Evolutionary conservation across 257 asterid species (phyloP).

Genomic region (Primulina tabacum): DNA sequence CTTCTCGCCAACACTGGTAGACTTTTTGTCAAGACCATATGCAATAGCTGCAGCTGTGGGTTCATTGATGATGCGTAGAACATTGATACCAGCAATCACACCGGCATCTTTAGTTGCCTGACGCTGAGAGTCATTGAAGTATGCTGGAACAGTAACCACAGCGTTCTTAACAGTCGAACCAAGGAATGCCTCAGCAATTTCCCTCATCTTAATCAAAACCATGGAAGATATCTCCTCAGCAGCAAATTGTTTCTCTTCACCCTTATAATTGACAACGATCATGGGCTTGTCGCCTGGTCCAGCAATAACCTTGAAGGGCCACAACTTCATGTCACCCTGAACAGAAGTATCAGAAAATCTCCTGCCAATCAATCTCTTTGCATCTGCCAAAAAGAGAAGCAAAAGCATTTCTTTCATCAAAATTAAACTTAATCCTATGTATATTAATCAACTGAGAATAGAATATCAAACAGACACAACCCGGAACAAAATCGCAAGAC

Average conservation of each 20-base stretch:
- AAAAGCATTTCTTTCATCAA: neutral
- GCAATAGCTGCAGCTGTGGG: slow-evolving; percentile 56
- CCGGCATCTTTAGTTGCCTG: slow-evolving; percentile 41
- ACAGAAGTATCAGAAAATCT: slow-evolving; percentile 43
- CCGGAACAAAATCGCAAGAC: neutral
- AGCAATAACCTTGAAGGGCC: slow-evolving; percentile 28
- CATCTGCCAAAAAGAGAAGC: slow-evolving; percentile 27
- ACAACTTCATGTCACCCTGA: slow-evolving; percentile 41
- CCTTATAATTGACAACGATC: neutral
- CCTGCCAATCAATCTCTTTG: slow-evolving; percentile 48
- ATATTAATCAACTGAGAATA: no score
- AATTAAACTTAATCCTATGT: no score
- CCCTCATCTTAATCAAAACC: slow-evolving; percentile 47
- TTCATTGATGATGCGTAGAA: slow-evolving; percentile 46
- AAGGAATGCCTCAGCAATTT: slow-evolving; percentile 46
- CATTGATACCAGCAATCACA: slow-evolving; percentile 45
- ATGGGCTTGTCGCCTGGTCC: neutral
- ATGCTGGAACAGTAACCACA: slow-evolving; percentile 6
- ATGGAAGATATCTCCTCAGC: slow-evolving; percentile 45
- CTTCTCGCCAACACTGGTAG: slow-evolving; percentile 47
- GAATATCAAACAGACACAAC: no score
- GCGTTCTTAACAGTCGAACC: slow-evolving; percentile 45
- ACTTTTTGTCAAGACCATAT: slow-evolving; percentile 49
- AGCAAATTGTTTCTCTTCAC: neutral
- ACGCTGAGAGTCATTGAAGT: slow-evolving; percentile 42